Evolutionary conservation across 768 basidiomycete species (phyloP).

Genomic region (Sporobolomyces roseus): DNA sequence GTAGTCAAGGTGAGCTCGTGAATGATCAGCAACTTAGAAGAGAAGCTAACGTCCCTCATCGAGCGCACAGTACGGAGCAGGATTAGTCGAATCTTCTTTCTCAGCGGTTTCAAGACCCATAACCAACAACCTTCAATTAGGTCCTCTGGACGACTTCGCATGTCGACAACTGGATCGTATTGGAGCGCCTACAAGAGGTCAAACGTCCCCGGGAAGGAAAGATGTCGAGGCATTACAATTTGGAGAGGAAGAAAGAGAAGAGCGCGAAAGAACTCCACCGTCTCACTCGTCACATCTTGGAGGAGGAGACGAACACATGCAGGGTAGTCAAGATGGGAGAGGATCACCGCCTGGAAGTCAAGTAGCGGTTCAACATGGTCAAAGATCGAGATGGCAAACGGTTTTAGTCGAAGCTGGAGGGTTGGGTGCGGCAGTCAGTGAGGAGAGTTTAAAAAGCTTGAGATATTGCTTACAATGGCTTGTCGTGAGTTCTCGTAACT

Average conservation of each 20-base stretch:
- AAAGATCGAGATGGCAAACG: constrained; percentile 75
- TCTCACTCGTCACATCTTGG: not conserved
- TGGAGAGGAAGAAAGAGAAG: not conserved
- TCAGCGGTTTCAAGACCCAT: constrained; percentile 37
- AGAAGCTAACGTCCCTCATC: not conserved
- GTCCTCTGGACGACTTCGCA: constrained; percentile 73
- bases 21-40: not conserved
- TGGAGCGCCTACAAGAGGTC: constrained; percentile 9
- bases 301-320: not conserved
- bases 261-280: not conserved
- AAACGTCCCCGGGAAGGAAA: not conserved
- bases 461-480: constrained; percentile 85
- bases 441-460: constrained; percentile 80
- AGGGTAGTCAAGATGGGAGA: not conserved
- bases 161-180: constrained; percentile 81
- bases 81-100: constrained; percentile 38
- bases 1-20: constrained; percentile 67
- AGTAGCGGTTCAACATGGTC: constrained; percentile 11
- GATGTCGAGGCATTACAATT: not conserved
- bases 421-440: constrained; percentile 78
- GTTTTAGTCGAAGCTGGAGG: constrained; percentile 75
- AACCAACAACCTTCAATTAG: constrained; percentile 45
- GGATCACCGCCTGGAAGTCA: constrained; percentile 8
- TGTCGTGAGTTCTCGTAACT: constrained; percentile 46
- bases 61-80: constrained; percentile 33